A percentile compares a stretch with the other conserved stretches of the same genome.
Conservation (phyloP, 116 monocot species). For the Iris pallida region DNA sequence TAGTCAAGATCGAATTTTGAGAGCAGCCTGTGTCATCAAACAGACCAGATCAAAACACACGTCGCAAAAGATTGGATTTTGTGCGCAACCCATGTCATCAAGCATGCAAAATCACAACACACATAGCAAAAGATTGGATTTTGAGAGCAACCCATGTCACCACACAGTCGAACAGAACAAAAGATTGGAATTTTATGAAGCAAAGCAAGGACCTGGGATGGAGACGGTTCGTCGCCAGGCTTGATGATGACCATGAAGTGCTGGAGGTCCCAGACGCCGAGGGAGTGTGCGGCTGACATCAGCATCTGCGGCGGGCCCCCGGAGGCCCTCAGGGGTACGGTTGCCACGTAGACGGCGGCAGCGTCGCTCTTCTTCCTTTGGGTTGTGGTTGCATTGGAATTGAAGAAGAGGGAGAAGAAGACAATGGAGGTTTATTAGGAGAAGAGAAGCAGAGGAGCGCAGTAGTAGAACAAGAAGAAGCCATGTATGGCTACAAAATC, state of each 20-base stretch:
- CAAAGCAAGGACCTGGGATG: background rate
- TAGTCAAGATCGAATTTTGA: too few relatives aligned
- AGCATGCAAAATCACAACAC: too few relatives aligned
- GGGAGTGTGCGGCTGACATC: conserved; percentile 45
- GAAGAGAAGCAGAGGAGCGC: background rate
- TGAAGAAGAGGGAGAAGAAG: conserved; percentile 1
- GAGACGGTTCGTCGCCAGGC: conserved; percentile 21
- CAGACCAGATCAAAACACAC: too few relatives aligned
- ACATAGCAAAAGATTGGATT: background rate
- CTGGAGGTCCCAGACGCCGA: conserved; percentile 65
- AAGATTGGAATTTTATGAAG: background rate
- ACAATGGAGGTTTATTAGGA: background rate
- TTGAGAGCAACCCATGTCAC: background rate
- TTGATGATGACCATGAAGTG: conserved; percentile 74
- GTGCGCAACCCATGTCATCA: too few relatives aligned
- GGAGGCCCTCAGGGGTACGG: conserved; percentile 65
- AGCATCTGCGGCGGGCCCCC: conserved; percentile 49
- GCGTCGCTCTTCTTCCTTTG: background rate
- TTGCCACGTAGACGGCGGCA: conserved; percentile 62
- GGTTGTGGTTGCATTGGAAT: background rate
- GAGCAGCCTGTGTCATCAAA: too few relatives aligned
- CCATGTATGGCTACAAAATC: too few relatives aligned
- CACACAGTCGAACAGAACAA: background rate
- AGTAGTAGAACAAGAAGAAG: too few relatives aligned
- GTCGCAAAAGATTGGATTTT: background rate